Percentiles rank a stretch among this genome's conserved stretches.
Evolutionary conservation across 305 asterid species (phyloP).

Genomic region (Plantago lanceolata): DNA sequence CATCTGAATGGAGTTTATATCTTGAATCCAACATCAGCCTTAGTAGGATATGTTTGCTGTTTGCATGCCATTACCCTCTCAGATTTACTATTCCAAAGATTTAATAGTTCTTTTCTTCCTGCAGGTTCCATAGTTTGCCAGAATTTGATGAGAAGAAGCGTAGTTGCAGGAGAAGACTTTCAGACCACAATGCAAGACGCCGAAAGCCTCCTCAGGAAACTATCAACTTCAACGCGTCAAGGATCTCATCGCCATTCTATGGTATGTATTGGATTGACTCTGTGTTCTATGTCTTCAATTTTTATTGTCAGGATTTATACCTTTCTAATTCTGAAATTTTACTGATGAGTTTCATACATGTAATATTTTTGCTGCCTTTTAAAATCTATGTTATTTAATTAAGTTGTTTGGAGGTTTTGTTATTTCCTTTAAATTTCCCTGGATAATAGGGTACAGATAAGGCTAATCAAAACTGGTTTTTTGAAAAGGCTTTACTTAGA

Average conservation of each 20-base stretch:
- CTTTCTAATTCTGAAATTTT: neutral
- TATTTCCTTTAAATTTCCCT: too few relatives aligned
- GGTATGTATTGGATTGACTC: constrained; percentile 35
- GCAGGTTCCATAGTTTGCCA: constrained; percentile 77
- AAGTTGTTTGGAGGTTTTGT: neutral
- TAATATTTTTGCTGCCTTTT: neutral
- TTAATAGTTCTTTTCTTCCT: constrained; percentile 8
- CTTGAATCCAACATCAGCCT: neutral
- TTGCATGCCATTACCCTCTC: constrained; percentile 5
- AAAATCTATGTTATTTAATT: neutral
- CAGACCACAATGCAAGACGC: constrained; percentile 89
- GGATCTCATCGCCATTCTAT: constrained; percentile 48
- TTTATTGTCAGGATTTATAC: neutral
- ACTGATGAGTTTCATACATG: constrained; percentile 2
- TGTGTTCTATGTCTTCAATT: neutral
- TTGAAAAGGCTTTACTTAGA: neutral
- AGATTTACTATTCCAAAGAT: constrained; percentile 5
- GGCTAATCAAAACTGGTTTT: too few relatives aligned
- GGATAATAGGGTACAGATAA: too few relatives aligned
- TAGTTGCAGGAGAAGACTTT: constrained; percentile 81
- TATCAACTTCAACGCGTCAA: constrained; percentile 48
- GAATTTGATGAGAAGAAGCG: constrained; percentile 87
- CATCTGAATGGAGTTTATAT: neutral
- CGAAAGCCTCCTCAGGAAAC: constrained; percentile 76
- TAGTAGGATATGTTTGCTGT: neutral